Evolutionary conservation across 768 basidiomycete genomes (phyloP), one percentile per base, ranked within the genome.

Genomic region (Plicaturopsis crispa): DNA sequence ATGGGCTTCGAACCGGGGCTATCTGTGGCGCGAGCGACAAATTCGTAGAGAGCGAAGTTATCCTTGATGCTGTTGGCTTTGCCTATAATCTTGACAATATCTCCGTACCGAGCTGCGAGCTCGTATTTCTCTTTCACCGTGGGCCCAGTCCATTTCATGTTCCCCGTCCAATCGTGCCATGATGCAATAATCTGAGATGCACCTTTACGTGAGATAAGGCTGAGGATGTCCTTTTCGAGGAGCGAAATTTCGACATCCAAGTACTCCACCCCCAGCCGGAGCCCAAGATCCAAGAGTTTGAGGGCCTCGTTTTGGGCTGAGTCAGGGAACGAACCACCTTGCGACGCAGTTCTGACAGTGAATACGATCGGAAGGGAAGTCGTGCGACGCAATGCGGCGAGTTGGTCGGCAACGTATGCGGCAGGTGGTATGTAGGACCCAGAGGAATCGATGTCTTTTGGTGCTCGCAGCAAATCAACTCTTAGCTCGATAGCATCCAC

Each of bases 401-500:
- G 63, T 51, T 98, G 96, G 14, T 76, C 68, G 4, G 81, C 70
- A 30, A 98, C 88, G 52, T 90, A 96, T 0, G 67, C 54, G 21
- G 65, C 50, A 1, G 86, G 65, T 1, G 92, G 84, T 17, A 88
- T 75, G 40, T 67, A 67, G 1, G 72, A 67, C 1, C 65, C 67
- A 17, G 69, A 54, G n/a, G 62, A 54, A 34, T 70, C 72, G 16
- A 60, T 53, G 41, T 73, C 66, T 38, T 67, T 64, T 61, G 49
- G 16, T 52, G 75, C 50, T 12, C 75, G 78, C 14, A 99, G 69
- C 6, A 98, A 72, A 56, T 99, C 96, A 8, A 91, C 92, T 7
- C 94, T 80, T n/a, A 98, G 55, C 57, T 99, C 96, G 42, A 98
- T 61, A 0, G 92, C 94, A 51, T 98, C 93, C 5, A 81, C 86